A percentile compares a stretch with the other conserved stretches of the same genome.
phyloP scores from a whole-genome alignment of 257 asterid genomes.

The Linderniella brevidens region DNA sequence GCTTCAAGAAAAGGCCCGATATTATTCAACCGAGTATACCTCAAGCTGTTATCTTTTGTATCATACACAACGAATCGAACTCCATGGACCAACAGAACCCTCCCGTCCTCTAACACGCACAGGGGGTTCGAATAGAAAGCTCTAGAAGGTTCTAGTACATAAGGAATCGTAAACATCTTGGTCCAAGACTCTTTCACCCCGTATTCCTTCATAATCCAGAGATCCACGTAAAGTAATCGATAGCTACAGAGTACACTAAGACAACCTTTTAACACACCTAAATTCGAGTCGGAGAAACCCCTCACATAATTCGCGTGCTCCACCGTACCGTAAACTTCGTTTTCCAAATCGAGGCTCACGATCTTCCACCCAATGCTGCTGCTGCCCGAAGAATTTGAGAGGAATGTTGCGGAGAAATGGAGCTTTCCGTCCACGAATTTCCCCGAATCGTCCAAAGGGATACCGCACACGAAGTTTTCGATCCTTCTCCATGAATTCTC shows the following conservation, averaged over 20 bases:
- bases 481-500: conserved; percentile 30
- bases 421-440: conserved; percentile 36
- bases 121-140: conserved; percentile 7
- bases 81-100: conserved; percentile 23
- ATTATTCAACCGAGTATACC: conserved; percentile 16
- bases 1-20: not conserved
- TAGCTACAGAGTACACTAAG: conserved; percentile 24
- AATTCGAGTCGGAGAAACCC: conserved; percentile 5
- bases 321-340: conserved; percentile 22
- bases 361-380: conserved; percentile 8
- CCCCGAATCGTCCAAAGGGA: conserved; percentile 16
- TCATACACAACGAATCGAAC: conserved; percentile 18
- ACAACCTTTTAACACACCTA: conserved; percentile 21
- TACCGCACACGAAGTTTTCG: conserved; percentile 16
- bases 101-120: conserved; percentile 22
- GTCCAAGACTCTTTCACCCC: conserved; percentile 25
- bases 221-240: conserved; percentile 11
- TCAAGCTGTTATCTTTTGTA: conserved; percentile 14
- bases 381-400: conserved; percentile 4
- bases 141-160: conserved; percentile 14
- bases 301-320: conserved; percentile 18
- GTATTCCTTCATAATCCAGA: conserved; percentile 29
- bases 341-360: conserved; percentile 27
- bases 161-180: conserved; percentile 25
- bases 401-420: conserved; percentile 26